Conservation (phyloP, 192 early-diverging fungal genomes). For the Allomyces javanicus region DNA sequence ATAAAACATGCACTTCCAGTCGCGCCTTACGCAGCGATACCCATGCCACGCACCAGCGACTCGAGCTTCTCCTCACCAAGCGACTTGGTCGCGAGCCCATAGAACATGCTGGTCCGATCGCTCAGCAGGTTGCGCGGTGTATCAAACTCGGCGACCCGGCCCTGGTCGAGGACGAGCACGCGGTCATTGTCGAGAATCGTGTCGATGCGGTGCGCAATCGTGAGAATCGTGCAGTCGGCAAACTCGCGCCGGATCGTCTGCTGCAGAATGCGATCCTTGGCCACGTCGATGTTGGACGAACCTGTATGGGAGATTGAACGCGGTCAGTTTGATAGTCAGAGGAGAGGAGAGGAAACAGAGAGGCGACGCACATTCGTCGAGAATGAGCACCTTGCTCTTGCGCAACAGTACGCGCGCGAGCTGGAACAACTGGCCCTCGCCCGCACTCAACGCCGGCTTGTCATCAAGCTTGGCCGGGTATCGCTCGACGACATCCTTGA, state of each 20-base stretch:
- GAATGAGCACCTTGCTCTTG: conserved; percentile 29
- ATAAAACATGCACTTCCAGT: too few species aligned
- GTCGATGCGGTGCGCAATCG: conserved; percentile 47
- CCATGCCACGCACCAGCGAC: too few species aligned
- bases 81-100: conserved; percentile 31
- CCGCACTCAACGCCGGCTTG: not conserved
- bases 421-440: conserved; percentile 36
- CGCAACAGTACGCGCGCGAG: conserved; percentile 37
- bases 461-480: not conserved
- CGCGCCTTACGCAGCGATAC: too few species aligned
- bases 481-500: conserved; percentile 7
- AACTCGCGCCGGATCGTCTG: conserved; percentile 39
- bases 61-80: too few species aligned
- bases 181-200: conserved; percentile 35
- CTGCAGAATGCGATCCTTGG: conserved; percentile 35
- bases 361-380: conserved; percentile 23
- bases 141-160: conserved; percentile 34
- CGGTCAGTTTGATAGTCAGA: too few species aligned
- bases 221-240: conserved; percentile 38
- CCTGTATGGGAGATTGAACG: too few species aligned
- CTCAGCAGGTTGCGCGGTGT: conserved; percentile 24
- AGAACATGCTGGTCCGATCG: conserved; percentile 35
- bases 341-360: too few species aligned
- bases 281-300: conserved; percentile 12
- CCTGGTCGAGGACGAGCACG: conserved; percentile 39